Evolutionary conservation across 2,329 filamentous ascomycete genomes (phyloP), one percentile per base, ranked within the genome.

Genomic region (Apiospora saccharicola): DNA sequence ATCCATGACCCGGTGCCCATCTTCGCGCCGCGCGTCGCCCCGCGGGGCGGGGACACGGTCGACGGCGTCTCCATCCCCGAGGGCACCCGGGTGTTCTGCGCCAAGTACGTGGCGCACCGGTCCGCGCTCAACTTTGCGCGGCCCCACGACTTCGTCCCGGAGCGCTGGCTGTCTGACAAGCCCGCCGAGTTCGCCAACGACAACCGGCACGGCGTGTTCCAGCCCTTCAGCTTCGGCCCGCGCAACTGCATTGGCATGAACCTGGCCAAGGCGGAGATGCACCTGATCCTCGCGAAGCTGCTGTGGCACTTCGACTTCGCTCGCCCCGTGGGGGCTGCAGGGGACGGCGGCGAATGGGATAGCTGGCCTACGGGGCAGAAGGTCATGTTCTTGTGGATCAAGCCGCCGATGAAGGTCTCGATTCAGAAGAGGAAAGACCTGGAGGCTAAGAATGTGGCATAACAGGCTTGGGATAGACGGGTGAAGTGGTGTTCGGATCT

Each of bases 171-270:
- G 24, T 74, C 72, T 14, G 53, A 16, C 53, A 71, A 5, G 73
- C 73, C n/a, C 43, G 43, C 37, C 37, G 64, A 61, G 64, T 85
- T 80, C 73, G 76, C 75, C 49, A 74, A 74, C 19, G 84, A 85
- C 68, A 77, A 75, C 19, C 76, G 79, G 30, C 79, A 80, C 2
- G 80, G 77, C 26, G 76, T 82, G 73, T 37, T 61, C 53, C 80
- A 83, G 75, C 80, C 83, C 34, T 83, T 85, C 73, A 77, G 77
- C 67, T 69, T 78, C 2, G 82, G 84, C 3, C 81, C 83, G 44
- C 74, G 83, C 14, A 83, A 83, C 67, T 85, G 83, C 68, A 77
- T 85, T 47, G 83, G 83, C 12, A 77, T 77, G 73, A 84, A 84
- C 67, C 71, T 79, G 7, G 83, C 82, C 0, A 80, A 80, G 53